Evolutionary conservation across 179 eudicot genomes (phyloP).

Genomic region (Silene vulgaris): DNA sequence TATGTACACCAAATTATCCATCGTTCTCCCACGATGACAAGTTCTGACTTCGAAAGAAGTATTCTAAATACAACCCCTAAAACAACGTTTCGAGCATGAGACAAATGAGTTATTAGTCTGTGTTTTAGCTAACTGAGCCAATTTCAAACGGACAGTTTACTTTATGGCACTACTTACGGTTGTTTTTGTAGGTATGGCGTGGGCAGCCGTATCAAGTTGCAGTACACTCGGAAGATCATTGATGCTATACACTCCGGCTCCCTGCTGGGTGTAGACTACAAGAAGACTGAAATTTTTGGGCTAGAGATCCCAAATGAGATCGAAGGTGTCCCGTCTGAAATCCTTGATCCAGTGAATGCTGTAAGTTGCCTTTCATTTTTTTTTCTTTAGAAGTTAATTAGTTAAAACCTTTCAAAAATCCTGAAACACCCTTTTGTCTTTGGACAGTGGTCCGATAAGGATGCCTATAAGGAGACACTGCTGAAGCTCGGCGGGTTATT

Average conservation of each 20-base stretch:
- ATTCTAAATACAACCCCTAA: too few species aligned
- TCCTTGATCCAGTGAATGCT: constrained; percentile 75
- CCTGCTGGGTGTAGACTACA: constrained; percentile 55
- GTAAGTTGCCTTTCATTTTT: constrained; percentile 36
- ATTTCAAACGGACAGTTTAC: neutral
- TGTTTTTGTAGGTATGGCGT: constrained; percentile 54
- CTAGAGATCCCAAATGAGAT: constrained; percentile 65
- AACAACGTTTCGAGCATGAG: too few species aligned
- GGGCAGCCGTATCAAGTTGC: constrained; percentile 71
- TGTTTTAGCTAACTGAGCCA: neutral
- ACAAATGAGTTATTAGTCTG: too few species aligned
- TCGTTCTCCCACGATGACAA: too few species aligned
- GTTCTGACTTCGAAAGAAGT: too few species aligned
- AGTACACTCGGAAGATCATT: constrained; percentile 77
- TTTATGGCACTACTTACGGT: neutral
- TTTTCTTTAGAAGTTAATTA: neutral
- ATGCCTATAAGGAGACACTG: constrained; percentile 55
- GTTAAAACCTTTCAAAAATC: too few species aligned
- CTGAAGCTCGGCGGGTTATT: constrained; percentile 69
- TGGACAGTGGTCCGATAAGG: constrained; percentile 72
- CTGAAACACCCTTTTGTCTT: neutral
- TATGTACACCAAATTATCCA: too few species aligned
- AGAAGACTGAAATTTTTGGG: constrained; percentile 63
- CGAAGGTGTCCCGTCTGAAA: constrained; percentile 88
- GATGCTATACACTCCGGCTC: constrained; percentile 87